phyloP scores from a whole-genome alignment of 305 asterid species.

The Fraxinus platypoda region DNA sequence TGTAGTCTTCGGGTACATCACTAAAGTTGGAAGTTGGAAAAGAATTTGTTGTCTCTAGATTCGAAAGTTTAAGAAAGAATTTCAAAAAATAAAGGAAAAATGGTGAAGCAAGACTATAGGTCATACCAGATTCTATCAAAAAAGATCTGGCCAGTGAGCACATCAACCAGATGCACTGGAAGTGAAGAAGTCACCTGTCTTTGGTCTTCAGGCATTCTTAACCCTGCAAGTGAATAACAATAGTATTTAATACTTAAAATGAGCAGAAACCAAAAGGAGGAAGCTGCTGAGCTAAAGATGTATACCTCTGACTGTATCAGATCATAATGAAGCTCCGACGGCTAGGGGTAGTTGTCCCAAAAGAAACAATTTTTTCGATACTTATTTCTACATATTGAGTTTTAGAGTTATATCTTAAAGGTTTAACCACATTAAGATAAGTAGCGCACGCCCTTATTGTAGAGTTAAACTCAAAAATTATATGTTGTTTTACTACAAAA shows the following conservation, averaged over 20 bases:
- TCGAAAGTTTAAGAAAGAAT: not conserved
- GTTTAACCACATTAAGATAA: not conserved
- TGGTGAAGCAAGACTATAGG: not conserved
- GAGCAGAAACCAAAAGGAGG: not conserved
- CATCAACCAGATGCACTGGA: not conserved
- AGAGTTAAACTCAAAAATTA: not conserved
- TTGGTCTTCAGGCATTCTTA: not conserved
- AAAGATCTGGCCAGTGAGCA: not conserved
- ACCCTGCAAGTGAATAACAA: not conserved
- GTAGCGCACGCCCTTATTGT: not conserved
- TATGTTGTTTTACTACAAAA: not conserved
- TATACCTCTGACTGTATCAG: not conserved
- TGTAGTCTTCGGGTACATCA: not conserved
- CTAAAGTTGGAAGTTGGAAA: not conserved
- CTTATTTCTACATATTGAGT: not conserved
- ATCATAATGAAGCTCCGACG: not conserved
- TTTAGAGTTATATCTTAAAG: not conserved
- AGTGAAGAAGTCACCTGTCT: not conserved
- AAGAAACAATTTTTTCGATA: not conserved
- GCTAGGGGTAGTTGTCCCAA: not conserved
- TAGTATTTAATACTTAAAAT: not conserved
- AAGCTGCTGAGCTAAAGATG: not conserved
- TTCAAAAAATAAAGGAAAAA: not conserved
- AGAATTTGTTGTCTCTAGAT: not conserved
- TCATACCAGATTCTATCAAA: not conserved